Evolutionary conservation across 495 filamentous ascomycete species (phyloP).

Genomic region (Lepidopterella palustris): DNA sequence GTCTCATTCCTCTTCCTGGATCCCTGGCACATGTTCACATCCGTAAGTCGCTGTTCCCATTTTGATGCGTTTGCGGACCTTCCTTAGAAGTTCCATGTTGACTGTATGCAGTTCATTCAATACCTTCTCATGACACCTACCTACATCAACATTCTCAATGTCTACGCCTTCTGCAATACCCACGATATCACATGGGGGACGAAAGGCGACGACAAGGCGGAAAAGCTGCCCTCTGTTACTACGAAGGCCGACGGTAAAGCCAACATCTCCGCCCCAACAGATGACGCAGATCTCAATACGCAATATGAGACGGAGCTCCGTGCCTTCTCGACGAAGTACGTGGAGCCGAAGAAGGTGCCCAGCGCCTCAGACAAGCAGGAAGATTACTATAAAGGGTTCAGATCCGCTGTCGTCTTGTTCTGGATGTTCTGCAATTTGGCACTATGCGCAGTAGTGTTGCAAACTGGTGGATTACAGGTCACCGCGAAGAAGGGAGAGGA

Average conservation of each 20-base stretch:
- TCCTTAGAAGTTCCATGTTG: not conserved
- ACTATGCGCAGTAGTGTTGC: slow-evolving; percentile 79
- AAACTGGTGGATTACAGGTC: slow-evolving; percentile 68
- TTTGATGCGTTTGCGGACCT: too few species aligned
- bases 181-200: slow-evolving; percentile 98
- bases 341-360: slow-evolving; percentile 55
- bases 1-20: slow-evolving; percentile 94
- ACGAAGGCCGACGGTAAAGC: slow-evolving; percentile 89
- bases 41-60: slow-evolving; percentile 26
- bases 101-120: slow-evolving; percentile 62
- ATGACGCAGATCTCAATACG: slow-evolving; percentile 79
- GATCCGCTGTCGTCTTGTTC: slow-evolving; percentile 79
- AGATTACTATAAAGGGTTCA: slow-evolving; percentile 96
- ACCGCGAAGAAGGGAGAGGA: slow-evolving; percentile 43
- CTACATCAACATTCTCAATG: slow-evolving; percentile 94
- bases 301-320: slow-evolving; percentile 84
- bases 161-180: slow-evolving; percentile 97
- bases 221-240: slow-evolving; percentile 71
- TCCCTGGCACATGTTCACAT: slow-evolving; percentile 98
- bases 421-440: slow-evolving; percentile 98
- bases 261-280: slow-evolving; percentile 84
- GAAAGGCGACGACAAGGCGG: slow-evolving; percentile 85
- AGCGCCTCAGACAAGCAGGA: slow-evolving; percentile 76
- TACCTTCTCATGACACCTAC: slow-evolving; percentile 93
- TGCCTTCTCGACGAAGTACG: slow-evolving; percentile 62